Evolutionary conservation across 2,329 filamentous ascomycete species (phyloP), one percentile per base, ranked within the genome.

Genomic region (Colletotrichum aenigma): DNA sequence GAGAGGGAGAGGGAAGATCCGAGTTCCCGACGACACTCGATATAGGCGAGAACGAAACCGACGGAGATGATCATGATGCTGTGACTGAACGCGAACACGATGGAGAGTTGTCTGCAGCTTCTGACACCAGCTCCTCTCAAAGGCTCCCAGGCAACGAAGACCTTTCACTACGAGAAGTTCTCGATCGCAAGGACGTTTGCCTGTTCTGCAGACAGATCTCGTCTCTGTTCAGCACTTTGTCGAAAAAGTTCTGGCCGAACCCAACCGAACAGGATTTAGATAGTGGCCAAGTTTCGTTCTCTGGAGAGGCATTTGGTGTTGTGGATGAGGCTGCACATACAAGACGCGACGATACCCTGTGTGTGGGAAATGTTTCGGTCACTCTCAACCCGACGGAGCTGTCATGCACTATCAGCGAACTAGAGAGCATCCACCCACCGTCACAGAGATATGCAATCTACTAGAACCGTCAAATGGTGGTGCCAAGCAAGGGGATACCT

Each of bases 81-180:
- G 10, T 10, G 43, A 12, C 6, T 0, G n/a, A 12, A 12, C 0
- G n/a, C 9, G 10, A 21, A 2, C 6, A 12, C 3, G n/a, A n/a
- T 21, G 43, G 3, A 48, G 43, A 21, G 2, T 48, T 48, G n/a
- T n/a, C 43, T 2, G n/a, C 4, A 13, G 3, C 9, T 12, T 48
- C 43, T 21, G 43, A 21, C 6, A 21, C 9, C 6, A 48, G 43
- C n/a, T 21, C 43, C 4, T 48, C 43, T 6, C 43, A 3, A 21
- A 10, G 43, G 18, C 3, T 4, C 3, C 6, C 10, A 21, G 43
- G n/a, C 6, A 48, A 48, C n/a, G n/a, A 13, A 48, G 43, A n/a
- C 9, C n/a, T n/a, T 48, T n/a, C n/a, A 2, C 43, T 48, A 6
- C n/a, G n/a, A 48, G 43, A 48, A 48, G n/a, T 9, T 21, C 18